phyloP scores from a whole-genome alignment of 148 eudicot species.

The Persicaria maculosa region DNA sequence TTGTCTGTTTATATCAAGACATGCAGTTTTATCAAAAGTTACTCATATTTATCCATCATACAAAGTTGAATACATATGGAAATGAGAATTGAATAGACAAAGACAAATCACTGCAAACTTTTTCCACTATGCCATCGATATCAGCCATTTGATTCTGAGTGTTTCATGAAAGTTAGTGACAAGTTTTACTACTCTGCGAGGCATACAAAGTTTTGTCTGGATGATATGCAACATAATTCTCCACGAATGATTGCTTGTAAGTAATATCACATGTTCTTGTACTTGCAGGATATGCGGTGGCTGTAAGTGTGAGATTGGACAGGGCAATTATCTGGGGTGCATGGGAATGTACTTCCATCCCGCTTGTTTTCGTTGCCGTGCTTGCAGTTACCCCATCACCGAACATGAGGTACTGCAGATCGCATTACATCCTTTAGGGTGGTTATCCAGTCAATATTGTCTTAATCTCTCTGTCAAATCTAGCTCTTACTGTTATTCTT shows the following conservation, averaged over 20 bases:
- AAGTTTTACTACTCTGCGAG: too few species aligned
- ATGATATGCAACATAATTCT: too few species aligned
- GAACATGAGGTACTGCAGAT: slow-evolving; percentile 70
- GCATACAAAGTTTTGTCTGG: too few species aligned
- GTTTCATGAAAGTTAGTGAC: too few species aligned
- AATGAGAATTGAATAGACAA: too few species aligned
- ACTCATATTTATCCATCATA: too few species aligned
- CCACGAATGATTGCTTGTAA: too few species aligned
- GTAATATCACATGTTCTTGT: background rate
- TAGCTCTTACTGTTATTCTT: slow-evolving; percentile 38
- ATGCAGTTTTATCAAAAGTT: too few species aligned
- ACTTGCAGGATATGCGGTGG: slow-evolving; percentile 72
- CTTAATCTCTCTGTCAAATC: background rate
- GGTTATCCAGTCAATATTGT: background rate
- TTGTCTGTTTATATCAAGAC: too few species aligned
- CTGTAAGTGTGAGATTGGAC: slow-evolving; percentile 74
- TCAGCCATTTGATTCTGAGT: too few species aligned
- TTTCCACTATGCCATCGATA: too few species aligned
- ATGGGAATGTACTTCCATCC: slow-evolving; percentile 90
- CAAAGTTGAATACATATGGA: background rate
- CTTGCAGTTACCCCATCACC: slow-evolving; percentile 71
- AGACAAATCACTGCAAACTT: too few species aligned
- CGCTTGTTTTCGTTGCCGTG: slow-evolving; percentile 77
- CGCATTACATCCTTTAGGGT: background rate
- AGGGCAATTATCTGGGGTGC: slow-evolving; percentile 88